Evolutionary conservation across 176 grass and related monocot species (phyloP).

Genomic region (Phoenix dactylifera): DNA sequence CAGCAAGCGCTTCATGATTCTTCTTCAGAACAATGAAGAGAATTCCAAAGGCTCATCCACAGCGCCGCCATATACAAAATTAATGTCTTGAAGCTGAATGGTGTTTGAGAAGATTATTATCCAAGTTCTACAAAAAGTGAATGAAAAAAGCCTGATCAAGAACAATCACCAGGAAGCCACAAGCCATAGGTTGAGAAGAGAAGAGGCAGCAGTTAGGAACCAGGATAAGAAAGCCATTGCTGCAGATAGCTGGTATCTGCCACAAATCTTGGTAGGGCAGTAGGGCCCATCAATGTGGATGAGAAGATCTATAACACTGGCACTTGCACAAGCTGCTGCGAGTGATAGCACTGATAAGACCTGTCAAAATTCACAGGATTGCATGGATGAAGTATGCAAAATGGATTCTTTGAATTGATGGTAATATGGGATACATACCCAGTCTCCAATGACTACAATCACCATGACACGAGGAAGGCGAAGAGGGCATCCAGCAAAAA

Average conservation of each 20-base stretch:
- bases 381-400: not conserved
- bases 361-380: conserved; percentile 20
- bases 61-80: too few relatives aligned
- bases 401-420: too few relatives aligned
- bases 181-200: conserved; percentile 79
- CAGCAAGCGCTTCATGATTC: too few relatives aligned
- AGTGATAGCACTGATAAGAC: conserved; percentile 61
- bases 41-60: too few relatives aligned
- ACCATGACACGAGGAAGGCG: conserved; percentile 57
- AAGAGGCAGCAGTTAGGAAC: conserved; percentile 62
- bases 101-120: not conserved
- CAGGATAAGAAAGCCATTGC: conserved; percentile 87
- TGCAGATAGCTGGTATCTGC: conserved; percentile 59
- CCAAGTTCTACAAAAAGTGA: not conserved
- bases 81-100: not conserved
- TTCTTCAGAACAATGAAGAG: too few relatives aligned
- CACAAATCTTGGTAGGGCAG: conserved; percentile 53
- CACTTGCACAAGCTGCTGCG: conserved; percentile 59
- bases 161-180: conserved; percentile 34
- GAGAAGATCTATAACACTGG: conserved; percentile 63
- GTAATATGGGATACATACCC: conserved; percentile 27
- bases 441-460: conserved; percentile 58
- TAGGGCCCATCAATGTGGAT: conserved; percentile 36
- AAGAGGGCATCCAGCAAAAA: conserved; percentile 37
- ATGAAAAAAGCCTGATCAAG: not conserved